Conservation (phyloP, 2,329 filamentous ascomycete species). For the Alternaria viburni region DNA sequence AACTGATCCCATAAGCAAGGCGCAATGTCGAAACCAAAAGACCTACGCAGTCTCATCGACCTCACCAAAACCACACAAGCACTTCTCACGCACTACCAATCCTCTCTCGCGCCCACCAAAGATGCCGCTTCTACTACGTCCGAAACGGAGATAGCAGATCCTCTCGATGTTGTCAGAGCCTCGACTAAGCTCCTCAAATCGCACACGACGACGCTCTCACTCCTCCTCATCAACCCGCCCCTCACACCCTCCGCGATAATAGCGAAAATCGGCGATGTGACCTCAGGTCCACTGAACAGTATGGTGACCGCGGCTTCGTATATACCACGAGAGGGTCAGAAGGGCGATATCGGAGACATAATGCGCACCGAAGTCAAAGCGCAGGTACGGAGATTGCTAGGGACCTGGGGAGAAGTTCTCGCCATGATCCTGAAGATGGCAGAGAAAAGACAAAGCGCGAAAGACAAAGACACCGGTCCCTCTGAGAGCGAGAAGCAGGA, state of each 20-base stretch:
- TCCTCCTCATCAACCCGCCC: conserved; percentile 84
- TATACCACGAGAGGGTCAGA: conserved; percentile 17
- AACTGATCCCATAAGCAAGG: too few relatives aligned
- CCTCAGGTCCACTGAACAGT: conserved; percentile 74
- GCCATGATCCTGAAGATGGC: conserved; percentile 66
- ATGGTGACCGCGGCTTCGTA: conserved; percentile 64
- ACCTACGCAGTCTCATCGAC: conserved; percentile 39
- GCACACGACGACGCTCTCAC: conserved; percentile 84
- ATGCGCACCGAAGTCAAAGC: conserved; percentile 69
- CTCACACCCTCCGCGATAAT: conserved; percentile 80
- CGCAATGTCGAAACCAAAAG: conserved; percentile 33
- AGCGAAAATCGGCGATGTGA: conserved; percentile 74
- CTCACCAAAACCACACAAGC: conserved; percentile 45
- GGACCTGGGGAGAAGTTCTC: conserved; percentile 68
- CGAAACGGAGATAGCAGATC: conserved; percentile 41
- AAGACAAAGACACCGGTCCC: conserved; percentile 23
- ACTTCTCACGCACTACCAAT: conserved; percentile 46
- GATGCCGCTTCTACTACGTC: conserved; percentile 2
- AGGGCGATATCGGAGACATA: conserved; percentile 43
- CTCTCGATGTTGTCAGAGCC: conserved; percentile 73
- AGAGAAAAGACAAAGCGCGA: conserved; percentile 50
- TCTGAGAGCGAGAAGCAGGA: conserved; percentile 47
- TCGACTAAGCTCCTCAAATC: conserved; percentile 76
- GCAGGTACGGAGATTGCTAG: conserved; percentile 65
- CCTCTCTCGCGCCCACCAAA: conserved; percentile 37